These are phyloP conservation scores for Fusarium sp. DNA, from an alignment of 2,329 filamentous ascomycete species.

Conservation along the genomic window DNA sequence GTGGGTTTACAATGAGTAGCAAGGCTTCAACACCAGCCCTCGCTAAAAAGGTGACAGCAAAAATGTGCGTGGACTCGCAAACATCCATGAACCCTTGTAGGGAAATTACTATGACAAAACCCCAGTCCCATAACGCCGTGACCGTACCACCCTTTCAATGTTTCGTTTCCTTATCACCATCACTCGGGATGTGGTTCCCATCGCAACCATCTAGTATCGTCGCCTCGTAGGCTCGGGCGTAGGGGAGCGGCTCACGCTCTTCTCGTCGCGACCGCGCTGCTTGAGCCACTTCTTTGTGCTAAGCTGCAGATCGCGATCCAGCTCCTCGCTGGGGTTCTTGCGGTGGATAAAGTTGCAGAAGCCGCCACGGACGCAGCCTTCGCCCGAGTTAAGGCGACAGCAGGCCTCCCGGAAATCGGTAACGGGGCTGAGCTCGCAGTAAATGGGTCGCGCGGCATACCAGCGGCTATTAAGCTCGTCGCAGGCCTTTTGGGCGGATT, in stretches of 20 bases:
- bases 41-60: slow-evolving; percentile 23
- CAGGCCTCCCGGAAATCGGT: slow-evolving; percentile 99
- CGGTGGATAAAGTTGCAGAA: slow-evolving; percentile 99
- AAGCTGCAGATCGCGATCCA: slow-evolving; percentile 88
- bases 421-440: slow-evolving; percentile 96
- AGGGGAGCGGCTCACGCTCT: slow-evolving; percentile 84
- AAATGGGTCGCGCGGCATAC: slow-evolving; percentile 97
- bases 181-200: slow-evolving; percentile 3
- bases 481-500: slow-evolving; percentile 91
- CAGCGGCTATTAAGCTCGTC: slow-evolving; percentile 94
- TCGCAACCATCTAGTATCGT: slow-evolving; percentile 65
- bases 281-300: slow-evolving; percentile 97
- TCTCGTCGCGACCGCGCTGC: slow-evolving; percentile 83
- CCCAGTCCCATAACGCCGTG: slow-evolving; percentile 45
- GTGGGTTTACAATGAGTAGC: slow-evolving; percentile 43
- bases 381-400: slow-evolving; percentile 92
- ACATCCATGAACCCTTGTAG: slow-evolving; percentile 31
- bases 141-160: slow-evolving; percentile 28
- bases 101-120: slow-evolving; percentile 35
- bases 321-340: slow-evolving; percentile 90
- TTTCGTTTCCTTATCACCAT: slow-evolving; percentile 17
- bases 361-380: slow-evolving; percentile 94
- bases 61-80: slow-evolving; percentile 34
- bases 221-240: slow-evolving; percentile 86
- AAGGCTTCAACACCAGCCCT: slow-evolving; percentile 44